A percentile compares a stretch with the other conserved stretches of the same genome.
Conservation (phyloP, 2,329 filamentous ascomycete genomes). For the Penicillium sp. region DNA sequence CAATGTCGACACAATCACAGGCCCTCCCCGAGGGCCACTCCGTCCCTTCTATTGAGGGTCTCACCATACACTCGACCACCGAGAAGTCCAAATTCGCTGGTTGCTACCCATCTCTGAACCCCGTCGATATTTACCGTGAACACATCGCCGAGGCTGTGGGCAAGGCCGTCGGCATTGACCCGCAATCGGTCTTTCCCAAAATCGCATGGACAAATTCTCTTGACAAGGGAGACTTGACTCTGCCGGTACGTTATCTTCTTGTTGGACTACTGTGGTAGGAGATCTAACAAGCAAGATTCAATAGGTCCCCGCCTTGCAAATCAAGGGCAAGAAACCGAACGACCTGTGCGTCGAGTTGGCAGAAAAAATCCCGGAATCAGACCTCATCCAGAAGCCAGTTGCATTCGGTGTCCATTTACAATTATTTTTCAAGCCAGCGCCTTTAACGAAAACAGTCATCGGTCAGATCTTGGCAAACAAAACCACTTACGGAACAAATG, state of each 20-base stretch:
- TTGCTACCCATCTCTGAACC: conserved; percentile 44
- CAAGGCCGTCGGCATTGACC: conserved; percentile 35
- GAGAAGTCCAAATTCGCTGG: conserved; percentile 37
- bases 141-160: conserved; percentile 43
- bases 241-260: conserved; percentile 33
- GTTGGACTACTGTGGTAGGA: not conserved
- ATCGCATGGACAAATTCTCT: conserved; percentile 44
- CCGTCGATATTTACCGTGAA: conserved; percentile 44
- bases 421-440: conserved; percentile 61
- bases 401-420: conserved; percentile 58
- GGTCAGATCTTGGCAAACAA: conserved; percentile 57
- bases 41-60: conserved; percentile 30
- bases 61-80: conserved; percentile 38
- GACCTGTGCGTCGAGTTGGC: conserved; percentile 55
- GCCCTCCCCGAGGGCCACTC: conserved; percentile 22
- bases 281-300: not conserved
- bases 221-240: conserved; percentile 45
- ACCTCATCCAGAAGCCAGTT: conserved; percentile 54
- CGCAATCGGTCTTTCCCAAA: conserved; percentile 36
- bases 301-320: conserved; percentile 41
- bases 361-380: conserved; percentile 55
- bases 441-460: conserved; percentile 55
- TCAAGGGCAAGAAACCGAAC: conserved; percentile 57
- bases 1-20: conserved; percentile 16
- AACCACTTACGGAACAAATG: conserved; percentile 57